Base-by-base conservation (phyloP, 1,284 basidiomycete genomes). In the Tilletia horrida region DNA sequence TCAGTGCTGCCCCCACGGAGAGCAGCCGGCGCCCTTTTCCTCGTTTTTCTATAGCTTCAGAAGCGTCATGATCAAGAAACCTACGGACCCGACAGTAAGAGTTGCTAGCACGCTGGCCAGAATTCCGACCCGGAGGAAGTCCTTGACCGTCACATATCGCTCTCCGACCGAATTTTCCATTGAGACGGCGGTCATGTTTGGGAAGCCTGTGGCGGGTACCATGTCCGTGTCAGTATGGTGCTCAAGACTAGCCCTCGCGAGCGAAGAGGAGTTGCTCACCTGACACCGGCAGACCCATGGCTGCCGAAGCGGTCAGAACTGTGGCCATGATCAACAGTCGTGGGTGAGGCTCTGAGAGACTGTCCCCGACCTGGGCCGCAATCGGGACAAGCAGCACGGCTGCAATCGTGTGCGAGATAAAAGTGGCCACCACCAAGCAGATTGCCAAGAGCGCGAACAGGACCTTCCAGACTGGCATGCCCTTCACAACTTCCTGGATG, bases 161-260 rank as follows among this genome's bases (percentile, higher is more conserved):
- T 93, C 89, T 1, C 95, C 95, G 65, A 97, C 87, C 81, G 96
- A 93, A 82, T 97, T 92, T 80, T 97, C 95, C 83, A 97, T 91
- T 4, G 91, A 92, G 25, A 93, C 79, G 1, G 80, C 81, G 42
- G 81, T 82, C 63, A 76, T 78, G 68, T 97, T 97, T 0, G 94
- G 95, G 85, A 98, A 97, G 6, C 95, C 95, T 93, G 43, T 97
- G 93, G 2, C 94, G 94, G n/a, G 9, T n/a, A 43, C 29, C 9
- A 40, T 14, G 6, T 21, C 16, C 6, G 11, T 40, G 35, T 40
- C 35, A 40, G 35, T 40, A 11, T 11, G 6, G 11, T 40, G 35
- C 11, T 64, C 4, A 27, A 44, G 11, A 50, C 35, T 16, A 35
- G 44, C 11, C 31, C 44, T 16, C 45, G 25, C 18, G 31, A 1